Evolutionary conservation across 306 rosid genomes (phyloP).

Genomic region (Castanea mollissima): DNA sequence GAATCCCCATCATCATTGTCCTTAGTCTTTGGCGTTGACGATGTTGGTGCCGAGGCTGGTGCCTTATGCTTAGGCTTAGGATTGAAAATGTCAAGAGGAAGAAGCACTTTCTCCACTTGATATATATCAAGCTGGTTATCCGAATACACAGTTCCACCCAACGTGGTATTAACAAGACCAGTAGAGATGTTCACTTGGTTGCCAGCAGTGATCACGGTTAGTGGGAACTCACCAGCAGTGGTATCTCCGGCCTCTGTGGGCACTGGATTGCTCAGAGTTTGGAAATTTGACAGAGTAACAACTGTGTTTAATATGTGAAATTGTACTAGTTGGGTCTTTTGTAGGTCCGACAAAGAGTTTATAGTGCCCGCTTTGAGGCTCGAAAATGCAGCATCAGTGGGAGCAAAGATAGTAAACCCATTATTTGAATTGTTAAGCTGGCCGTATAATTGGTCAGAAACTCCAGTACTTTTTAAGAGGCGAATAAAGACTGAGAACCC

Average conservation of each 20-base stretch:
- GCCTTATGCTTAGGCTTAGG: conserved; percentile 18
- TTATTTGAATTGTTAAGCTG: conserved; percentile 34
- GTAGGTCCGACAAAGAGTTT: conserved; percentile 26
- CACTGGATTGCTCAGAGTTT: conserved; percentile 45
- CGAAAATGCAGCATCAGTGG: conserved; percentile 34
- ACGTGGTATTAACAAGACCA: conserved; percentile 35
- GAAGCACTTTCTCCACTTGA: conserved; percentile 31
- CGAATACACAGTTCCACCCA: conserved; percentile 31
- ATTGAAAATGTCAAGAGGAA: conserved; percentile 30
- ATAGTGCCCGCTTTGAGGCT: conserved; percentile 35
- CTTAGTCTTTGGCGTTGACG: not conserved
- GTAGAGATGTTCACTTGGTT: conserved; percentile 36
- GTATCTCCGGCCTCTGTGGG: conserved; percentile 37
- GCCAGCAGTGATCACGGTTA: conserved; percentile 32
- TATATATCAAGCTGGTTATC: conserved; percentile 37
- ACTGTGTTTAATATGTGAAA: conserved; percentile 31
- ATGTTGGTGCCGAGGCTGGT: conserved; percentile 13
- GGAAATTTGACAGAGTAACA: conserved; percentile 25
- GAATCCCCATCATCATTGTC: not conserved
- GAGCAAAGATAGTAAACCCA: conserved; percentile 37
- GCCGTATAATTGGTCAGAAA: conserved; percentile 14
- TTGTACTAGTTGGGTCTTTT: conserved; percentile 37
- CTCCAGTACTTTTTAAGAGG: conserved; percentile 33
- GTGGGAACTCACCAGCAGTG: conserved; percentile 20
- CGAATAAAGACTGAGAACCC: conserved; percentile 30